Percentiles rank a stretch among this genome's conserved stretches.
Evolutionary conservation across 1,284 basidiomycete species (phyloP).

Genomic region (Moesziomyces sp.): DNA sequence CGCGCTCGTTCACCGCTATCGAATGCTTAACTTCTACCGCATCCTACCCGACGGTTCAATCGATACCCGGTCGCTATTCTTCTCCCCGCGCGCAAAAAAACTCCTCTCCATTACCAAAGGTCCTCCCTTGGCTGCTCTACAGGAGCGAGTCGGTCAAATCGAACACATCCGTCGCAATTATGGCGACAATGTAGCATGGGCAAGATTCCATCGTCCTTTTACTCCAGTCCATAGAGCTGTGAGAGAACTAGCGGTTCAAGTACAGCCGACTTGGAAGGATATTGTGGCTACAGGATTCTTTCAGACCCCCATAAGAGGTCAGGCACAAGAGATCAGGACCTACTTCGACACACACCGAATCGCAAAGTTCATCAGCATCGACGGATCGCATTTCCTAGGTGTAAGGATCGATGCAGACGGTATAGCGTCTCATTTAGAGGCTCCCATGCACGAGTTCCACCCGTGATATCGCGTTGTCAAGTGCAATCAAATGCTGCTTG

Average conservation of each 20-base stretch:
- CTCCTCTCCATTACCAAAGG: too few species aligned
- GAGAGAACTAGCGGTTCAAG: neutral
- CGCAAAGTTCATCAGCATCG: neutral
- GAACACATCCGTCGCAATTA: slow-evolving; percentile 12
- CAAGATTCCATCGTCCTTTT: slow-evolving; percentile 16
- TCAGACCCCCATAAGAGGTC: too few species aligned
- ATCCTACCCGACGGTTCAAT: neutral
- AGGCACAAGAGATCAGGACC: neutral
- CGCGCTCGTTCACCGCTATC: slow-evolving; percentile 17
- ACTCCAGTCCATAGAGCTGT: neutral
- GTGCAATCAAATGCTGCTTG: too few species aligned
- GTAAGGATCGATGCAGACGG: neutral
- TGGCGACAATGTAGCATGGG: slow-evolving; percentile 10
- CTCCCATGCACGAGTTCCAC: neutral
- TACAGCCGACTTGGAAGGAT: neutral
- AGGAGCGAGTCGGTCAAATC: slow-evolving; percentile 9
- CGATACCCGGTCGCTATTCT: neutral
- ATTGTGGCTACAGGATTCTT: neutral
- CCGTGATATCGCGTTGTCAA: neutral
- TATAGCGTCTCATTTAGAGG: neutral
- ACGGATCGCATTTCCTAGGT: neutral
- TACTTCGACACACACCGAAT: neutral
- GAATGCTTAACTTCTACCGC: slow-evolving; percentile 18
- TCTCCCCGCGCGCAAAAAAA: too few species aligned
- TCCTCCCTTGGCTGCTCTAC: neutral